Conservation (phyloP, 2,329 filamentous ascomycete species). For the Fusarium temperatum region DNA sequence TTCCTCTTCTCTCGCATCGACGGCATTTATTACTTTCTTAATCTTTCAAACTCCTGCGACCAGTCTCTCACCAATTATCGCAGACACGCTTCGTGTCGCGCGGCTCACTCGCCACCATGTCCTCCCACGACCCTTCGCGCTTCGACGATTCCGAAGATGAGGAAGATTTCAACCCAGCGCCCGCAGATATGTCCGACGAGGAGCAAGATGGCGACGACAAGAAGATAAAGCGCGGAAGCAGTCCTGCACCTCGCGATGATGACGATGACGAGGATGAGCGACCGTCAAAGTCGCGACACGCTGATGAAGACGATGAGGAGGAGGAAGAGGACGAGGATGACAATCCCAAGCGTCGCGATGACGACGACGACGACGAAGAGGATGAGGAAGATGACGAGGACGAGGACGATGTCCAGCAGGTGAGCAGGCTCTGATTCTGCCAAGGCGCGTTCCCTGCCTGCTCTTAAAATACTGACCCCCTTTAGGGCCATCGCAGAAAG, state of each 20-base stretch:
- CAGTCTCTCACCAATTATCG: background rate
- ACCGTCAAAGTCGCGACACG: conserved; percentile 40
- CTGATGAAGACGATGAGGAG: conserved; percentile 56
- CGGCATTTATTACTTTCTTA: conserved; percentile 2
- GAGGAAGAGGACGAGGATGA: conserved; percentile 46
- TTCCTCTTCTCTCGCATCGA: conserved; percentile 3
- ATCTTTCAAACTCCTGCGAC: conserved; percentile 1
- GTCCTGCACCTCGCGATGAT: conserved; percentile 45
- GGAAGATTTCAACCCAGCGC: conserved; percentile 87
- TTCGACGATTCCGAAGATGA: conserved; percentile 78
- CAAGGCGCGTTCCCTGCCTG: background rate
- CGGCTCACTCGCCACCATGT: conserved; percentile 45
- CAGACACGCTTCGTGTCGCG: conserved; percentile 35
- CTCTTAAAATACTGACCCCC: conserved; percentile 28
- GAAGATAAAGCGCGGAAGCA: conserved; percentile 53
- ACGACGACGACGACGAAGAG: conserved; percentile 62
- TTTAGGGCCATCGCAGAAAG: conserved; percentile 77
- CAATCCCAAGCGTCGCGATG: conserved; percentile 48
- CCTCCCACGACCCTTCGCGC: conserved; percentile 59
- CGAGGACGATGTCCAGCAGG: conserved; percentile 74
- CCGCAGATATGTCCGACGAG: conserved; percentile 76
- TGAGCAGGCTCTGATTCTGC: conserved; percentile 40
- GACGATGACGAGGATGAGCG: conserved; percentile 52
- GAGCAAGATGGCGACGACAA: conserved; percentile 54
- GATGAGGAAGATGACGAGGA: conserved; percentile 69